Evolutionary conservation across 805 yeast species (phyloP).

Genomic region (Barnettozyma californica): DNA sequence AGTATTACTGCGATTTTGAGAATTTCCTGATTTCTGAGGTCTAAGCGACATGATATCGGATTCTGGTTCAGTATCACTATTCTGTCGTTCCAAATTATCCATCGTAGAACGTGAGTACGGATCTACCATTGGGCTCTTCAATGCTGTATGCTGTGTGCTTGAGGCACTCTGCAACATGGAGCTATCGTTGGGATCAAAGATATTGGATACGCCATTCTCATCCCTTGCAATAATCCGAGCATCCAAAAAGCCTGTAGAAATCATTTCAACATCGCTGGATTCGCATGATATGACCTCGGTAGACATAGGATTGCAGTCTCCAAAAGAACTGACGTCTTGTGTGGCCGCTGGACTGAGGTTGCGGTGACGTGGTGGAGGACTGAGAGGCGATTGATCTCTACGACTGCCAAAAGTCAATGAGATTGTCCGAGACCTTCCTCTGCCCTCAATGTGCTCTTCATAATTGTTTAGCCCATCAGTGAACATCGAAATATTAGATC

Average conservation of each 20-base stretch:
- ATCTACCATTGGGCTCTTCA: no score
- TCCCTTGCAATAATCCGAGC: not conserved
- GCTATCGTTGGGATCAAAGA: constrained; percentile 13
- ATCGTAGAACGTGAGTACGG: not conserved
- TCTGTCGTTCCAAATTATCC: not conserved
- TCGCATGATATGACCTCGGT: not conserved
- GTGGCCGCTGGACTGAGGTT: not conserved
- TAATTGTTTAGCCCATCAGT: not conserved
- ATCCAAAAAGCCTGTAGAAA: not conserved
- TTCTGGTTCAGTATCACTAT: constrained; percentile 1
- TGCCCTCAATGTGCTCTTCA: not conserved
- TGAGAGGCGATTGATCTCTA: not conserved
- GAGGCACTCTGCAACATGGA: not conserved
- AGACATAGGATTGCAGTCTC: not conserved
- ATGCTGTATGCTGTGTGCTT: not conserved
- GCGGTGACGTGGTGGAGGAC: not conserved
- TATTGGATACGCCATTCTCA: constrained; percentile 4
- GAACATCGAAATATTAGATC: not conserved
- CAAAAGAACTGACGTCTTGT: not conserved
- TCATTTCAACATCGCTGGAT: not conserved
- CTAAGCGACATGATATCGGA: not conserved
- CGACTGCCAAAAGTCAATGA: not conserved
- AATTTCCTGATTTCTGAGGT: not conserved
- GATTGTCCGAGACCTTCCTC: not conserved
- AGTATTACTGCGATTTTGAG: not conserved